phyloP scores from a whole-genome alignment of 345 rosid genomes.

The Brassica nigra region DNA sequence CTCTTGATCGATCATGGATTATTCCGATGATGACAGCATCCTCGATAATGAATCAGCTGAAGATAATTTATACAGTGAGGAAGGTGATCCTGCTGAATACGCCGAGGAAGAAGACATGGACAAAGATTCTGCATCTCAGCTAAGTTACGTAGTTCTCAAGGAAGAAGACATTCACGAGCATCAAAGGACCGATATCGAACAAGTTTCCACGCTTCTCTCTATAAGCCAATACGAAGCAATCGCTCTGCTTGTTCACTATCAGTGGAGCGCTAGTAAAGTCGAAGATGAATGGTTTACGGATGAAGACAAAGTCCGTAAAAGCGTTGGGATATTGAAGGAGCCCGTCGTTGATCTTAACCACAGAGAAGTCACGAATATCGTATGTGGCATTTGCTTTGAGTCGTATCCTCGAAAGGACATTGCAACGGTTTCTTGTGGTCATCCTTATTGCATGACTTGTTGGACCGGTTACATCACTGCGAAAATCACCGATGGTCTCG shows the following conservation, averaged over 20 bases:
- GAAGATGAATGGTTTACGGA: conserved; percentile 89
- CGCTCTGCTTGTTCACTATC: conserved; percentile 60
- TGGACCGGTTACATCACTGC: conserved; percentile 53
- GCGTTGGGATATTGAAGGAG: conserved; percentile 65
- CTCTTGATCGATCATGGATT: conserved; percentile 44
- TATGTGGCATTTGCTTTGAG: conserved; percentile 84
- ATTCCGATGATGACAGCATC: conserved; percentile 52
- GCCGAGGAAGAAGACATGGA: conserved; percentile 39
- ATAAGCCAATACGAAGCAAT: conserved; percentile 55
- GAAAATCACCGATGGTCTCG: conserved; percentile 24
- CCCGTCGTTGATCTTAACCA: conserved; percentile 43
- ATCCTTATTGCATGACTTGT: conserved; percentile 77
- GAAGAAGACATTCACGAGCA: conserved; percentile 62
- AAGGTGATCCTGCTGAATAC: conserved; percentile 46
- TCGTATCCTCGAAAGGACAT: conserved; percentile 40
- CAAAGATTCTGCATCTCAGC: conserved; percentile 40
- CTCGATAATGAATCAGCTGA: conserved; percentile 57
- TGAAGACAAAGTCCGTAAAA: conserved; percentile 62
- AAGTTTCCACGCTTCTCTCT: conserved; percentile 68
- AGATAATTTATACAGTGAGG: conserved; percentile 60
- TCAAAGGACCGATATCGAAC: conserved; percentile 69
- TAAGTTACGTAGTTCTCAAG: conserved; percentile 56
- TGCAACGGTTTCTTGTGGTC: conserved; percentile 75
- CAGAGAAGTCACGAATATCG: conserved; percentile 42
- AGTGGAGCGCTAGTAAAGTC: conserved; percentile 71